These are phyloP conservation scores for Zymoseptoria passerinii DNA, from an alignment of 2,329 filamentous ascomycete genomes.

Conservation along the genomic window DNA sequence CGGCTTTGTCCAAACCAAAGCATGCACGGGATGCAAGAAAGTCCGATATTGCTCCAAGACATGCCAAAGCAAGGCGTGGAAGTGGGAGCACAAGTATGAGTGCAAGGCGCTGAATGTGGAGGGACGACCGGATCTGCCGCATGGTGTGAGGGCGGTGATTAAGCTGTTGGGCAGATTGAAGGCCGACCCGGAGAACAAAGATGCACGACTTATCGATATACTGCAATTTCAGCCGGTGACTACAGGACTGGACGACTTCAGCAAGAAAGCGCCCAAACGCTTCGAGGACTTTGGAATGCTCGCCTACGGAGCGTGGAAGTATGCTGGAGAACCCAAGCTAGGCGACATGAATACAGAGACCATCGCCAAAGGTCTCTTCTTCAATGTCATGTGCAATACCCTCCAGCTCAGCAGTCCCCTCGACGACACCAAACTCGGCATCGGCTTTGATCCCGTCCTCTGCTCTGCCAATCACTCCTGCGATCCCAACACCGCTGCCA, in stretches of 20 bases:
- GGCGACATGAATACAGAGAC: conserved; percentile 16
- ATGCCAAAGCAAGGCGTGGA: conserved; percentile 55
- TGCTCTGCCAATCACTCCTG: conserved; percentile 55
- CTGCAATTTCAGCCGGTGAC: conserved; percentile 18
- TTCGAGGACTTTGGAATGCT: conserved; percentile 45
- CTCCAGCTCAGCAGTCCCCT: conserved; percentile 49
- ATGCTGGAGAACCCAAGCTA: conserved; percentile 34
- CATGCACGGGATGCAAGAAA: conserved; percentile 50
- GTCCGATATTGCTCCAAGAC: conserved; percentile 53
- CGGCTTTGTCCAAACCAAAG: conserved; percentile 34
- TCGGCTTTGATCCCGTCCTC: conserved; percentile 49
- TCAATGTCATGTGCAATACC: conserved; percentile 46
- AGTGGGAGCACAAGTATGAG: conserved; percentile 50
- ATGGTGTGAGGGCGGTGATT: conserved; percentile 47
- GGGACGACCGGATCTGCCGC: conserved; percentile 40
- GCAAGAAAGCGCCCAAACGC: conserved; percentile 31
- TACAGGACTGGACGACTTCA: conserved; percentile 44
- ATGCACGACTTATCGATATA: conserved; percentile 19
- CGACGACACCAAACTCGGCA: conserved; percentile 48
- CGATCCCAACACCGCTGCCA: conserved; percentile 49
- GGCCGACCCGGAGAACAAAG: conserved; percentile 18
- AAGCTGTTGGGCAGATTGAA: conserved; percentile 38
- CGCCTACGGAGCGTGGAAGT: conserved; percentile 46
- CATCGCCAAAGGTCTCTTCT: conserved; percentile 13
- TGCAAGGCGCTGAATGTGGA: conserved; percentile 45